A percentile compares a stretch with the other conserved stretches of the same genome.
phyloP scores from a whole-genome alignment of 1,284 basidiomycete genomes.

The Spongispora temasekensis region DNA sequence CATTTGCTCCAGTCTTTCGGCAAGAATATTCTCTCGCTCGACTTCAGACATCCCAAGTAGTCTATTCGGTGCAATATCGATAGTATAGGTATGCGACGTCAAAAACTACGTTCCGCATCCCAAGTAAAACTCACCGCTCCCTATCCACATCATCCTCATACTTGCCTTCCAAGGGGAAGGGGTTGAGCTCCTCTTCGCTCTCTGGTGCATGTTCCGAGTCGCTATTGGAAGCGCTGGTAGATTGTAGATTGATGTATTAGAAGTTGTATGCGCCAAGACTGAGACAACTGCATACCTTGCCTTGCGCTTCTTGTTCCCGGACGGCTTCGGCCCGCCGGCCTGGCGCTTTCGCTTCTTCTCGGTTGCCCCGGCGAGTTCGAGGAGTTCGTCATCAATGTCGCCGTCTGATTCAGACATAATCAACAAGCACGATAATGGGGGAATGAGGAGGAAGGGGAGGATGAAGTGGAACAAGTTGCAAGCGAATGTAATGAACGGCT shows the following conservation, averaged over 20 bases:
- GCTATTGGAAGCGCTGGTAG: conserved; percentile 35
- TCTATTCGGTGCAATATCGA: conserved; percentile 43
- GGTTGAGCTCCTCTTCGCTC: conserved; percentile 65
- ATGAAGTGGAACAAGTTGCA: conserved; percentile 3
- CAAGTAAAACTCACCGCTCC: conserved; percentile 57
- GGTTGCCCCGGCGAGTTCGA: conserved; percentile 63
- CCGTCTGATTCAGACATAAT: conserved; percentile 73
- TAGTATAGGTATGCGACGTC: conserved; percentile 17
- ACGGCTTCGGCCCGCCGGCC: conserved; percentile 32
- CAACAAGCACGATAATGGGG: not conserved
- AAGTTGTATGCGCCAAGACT: conserved; percentile 3
- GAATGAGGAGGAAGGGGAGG: not conserved
- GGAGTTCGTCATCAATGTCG: conserved; percentile 66
- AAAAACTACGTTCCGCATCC: conserved; percentile 23
- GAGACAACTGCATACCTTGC: conserved; percentile 43
- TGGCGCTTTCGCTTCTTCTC: conserved; percentile 54
- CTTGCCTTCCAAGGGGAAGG: conserved; percentile 90
- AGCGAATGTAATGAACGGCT: not conserved
- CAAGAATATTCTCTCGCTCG: conserved; percentile 85
- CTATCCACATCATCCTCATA: conserved; percentile 85
- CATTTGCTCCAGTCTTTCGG: conserved; percentile 78
- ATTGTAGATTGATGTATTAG: conserved; percentile 6
- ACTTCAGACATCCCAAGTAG: conserved; percentile 82
- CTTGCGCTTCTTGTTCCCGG: conserved; percentile 48
- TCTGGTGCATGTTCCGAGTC: conserved; percentile 59